Evolutionary conservation across 305 asterid species (phyloP).

Genomic region (Plantago lanceolata): DNA sequence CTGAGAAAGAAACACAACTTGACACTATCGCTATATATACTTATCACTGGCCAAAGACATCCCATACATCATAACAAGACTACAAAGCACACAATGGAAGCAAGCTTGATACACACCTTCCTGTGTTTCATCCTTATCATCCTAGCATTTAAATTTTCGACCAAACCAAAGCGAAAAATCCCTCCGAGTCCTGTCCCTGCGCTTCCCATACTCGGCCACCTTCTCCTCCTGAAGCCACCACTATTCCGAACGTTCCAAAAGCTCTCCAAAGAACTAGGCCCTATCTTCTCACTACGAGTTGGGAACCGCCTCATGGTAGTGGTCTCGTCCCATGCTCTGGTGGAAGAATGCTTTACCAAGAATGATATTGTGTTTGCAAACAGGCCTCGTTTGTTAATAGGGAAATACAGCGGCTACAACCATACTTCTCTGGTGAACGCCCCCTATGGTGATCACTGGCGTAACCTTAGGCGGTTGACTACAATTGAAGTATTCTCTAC

Average conservation of each 20-base stretch:
- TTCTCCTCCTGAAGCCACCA: constrained; percentile 32
- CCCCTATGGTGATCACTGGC: constrained; percentile 44
- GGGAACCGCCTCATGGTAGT: constrained; percentile 39
- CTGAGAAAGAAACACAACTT: too few species aligned
- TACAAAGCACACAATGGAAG: constrained; percentile 16
- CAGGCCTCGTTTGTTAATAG: constrained; percentile 23
- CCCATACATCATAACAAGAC: too few species aligned
- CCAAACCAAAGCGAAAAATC: not conserved
- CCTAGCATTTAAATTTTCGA: constrained; percentile 6
- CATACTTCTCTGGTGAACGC: constrained; percentile 8
- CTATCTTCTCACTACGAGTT: constrained; percentile 33
- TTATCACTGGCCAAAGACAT: too few species aligned
- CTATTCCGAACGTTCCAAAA: constrained; percentile 23
- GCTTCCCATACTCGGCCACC: constrained; percentile 37
- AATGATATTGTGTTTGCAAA: constrained; percentile 37
- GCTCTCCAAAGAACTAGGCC: constrained; percentile 32
- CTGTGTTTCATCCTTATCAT: constrained; percentile 15
- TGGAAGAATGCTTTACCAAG: constrained; percentile 44
- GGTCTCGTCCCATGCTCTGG: constrained; percentile 32
- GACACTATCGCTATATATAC: too few species aligned
- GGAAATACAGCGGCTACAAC: constrained; percentile 33
- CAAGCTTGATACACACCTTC: constrained; percentile 21
- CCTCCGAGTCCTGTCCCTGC: constrained; percentile 14
- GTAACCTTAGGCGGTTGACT: constrained; percentile 36
- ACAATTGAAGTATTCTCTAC: constrained; percentile 24